A percentile compares a stretch with the other conserved stretches of the same genome.
These are phyloP conservation scores for Pyrus betulifolia DNA, from an alignment of 306 rosid species.

Conservation along the genomic window DNA sequence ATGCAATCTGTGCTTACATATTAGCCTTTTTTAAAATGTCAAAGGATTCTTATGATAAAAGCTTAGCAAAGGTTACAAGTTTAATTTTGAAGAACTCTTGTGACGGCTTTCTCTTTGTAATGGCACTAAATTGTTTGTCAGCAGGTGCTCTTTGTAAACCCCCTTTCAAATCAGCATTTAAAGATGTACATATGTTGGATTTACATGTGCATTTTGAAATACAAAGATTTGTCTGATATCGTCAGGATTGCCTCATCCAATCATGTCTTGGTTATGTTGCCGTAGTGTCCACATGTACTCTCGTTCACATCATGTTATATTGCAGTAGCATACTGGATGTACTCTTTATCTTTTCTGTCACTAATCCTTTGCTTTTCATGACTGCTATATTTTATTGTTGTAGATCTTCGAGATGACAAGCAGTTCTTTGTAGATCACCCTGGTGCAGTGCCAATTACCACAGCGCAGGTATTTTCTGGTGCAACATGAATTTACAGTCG, in stretches of 20 bases:
- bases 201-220: not conserved
- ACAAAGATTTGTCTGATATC: not conserved
- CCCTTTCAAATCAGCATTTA: not conserved
- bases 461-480: constrained; percentile 61
- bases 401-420: constrained; percentile 91
- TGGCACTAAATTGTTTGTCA: not conserved
- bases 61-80: not conserved
- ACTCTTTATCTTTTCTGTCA: not conserved
- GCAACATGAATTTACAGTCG: not conserved
- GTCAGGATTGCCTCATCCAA: not conserved
- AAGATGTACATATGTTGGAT: not conserved
- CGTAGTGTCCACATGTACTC: not conserved
- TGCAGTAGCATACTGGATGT: not conserved
- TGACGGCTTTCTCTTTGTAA: not conserved
- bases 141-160: not conserved
- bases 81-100: not conserved
- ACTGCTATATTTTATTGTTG: constrained; percentile 23
- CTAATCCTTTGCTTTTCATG: constrained; percentile 12
- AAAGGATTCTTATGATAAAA: not conserved
- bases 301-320: not conserved
- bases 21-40: not conserved
- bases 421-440: constrained; percentile 82
- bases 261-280: not conserved
- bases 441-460: constrained; percentile 79
- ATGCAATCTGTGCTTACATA: not conserved